Percentiles rank a stretch among this genome's conserved stretches.
These are phyloP conservation scores for Allium sativum DNA, from an alignment of 106 monocot genomes.

Conservation along the genomic window DNA sequence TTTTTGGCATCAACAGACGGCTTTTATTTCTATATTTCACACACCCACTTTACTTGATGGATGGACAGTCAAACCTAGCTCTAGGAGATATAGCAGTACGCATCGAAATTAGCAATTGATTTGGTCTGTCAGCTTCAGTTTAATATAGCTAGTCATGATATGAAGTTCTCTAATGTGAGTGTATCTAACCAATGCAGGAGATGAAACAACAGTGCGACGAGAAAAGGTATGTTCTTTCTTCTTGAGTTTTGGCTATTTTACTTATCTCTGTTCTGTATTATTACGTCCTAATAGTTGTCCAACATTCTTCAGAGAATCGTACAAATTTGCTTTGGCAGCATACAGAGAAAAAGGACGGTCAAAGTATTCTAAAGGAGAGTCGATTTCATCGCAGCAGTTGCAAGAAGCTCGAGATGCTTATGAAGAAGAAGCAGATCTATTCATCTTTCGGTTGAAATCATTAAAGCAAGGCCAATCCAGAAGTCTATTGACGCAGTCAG, in stretches of 20 bases:
- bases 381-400: constrained; percentile 26
- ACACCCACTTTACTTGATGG: no score
- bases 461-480: constrained; percentile 47
- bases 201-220: constrained; percentile 53
- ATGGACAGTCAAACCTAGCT: no score
- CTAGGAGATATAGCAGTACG: no score
- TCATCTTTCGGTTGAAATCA: constrained; percentile 45
- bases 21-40: no score
- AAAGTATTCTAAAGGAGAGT: constrained; percentile 22
- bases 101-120: neutral
- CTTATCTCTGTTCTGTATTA: neutral
- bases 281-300: constrained; percentile 5
- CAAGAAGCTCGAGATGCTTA: constrained; percentile 33
- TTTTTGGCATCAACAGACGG: no score
- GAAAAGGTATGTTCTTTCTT: constrained; percentile 26
- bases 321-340: constrained; percentile 21
- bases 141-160: neutral
- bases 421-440: constrained; percentile 27
- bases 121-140: neutral
- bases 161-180: neutral
- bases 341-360: constrained; percentile 26
- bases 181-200: constrained; percentile 28
- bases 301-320: constrained; percentile 17
- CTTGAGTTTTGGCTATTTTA: neutral
- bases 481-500: constrained; percentile 47